Conservation (phyloP, 2,329 filamentous ascomycete species). For the Zymoseptoria pseudotritici region DNA sequence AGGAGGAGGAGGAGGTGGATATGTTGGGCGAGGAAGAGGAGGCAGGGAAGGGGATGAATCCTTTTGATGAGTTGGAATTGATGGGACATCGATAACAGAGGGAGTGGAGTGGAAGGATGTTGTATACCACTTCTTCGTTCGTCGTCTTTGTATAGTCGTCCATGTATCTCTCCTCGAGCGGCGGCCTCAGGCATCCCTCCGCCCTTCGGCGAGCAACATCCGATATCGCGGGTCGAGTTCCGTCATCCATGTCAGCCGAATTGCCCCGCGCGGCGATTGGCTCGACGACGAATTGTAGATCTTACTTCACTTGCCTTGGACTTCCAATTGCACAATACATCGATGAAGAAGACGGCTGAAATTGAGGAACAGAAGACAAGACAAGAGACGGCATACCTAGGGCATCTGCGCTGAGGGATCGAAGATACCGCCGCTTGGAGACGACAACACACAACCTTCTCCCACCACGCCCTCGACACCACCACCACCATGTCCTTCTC, state of each 20-base stretch:
- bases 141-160: not conserved
- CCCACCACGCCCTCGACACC: not conserved
- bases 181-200: not conserved
- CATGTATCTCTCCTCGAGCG: not conserved
- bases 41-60: constrained; percentile 2
- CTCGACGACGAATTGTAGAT: not conserved
- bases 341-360: not conserved
- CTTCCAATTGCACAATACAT: not conserved
- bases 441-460: not conserved
- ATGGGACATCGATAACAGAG: constrained; percentile 21
- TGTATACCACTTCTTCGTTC: not conserved
- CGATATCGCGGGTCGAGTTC: not conserved
- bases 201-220: not conserved
- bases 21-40: constrained; percentile 13
- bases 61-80: constrained; percentile 17
- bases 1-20: constrained; percentile 10
- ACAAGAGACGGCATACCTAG: not conserved
- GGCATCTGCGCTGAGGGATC: not conserved
- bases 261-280: not conserved
- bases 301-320: not conserved
- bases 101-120: not conserved
- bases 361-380: not conserved
- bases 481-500: constrained; percentile 43
- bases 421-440: not conserved
- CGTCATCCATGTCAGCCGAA: not conserved